These are phyloP conservation scores for Kwoniella bestiolae DNA, from an alignment of 768 basidiomycete species.

Conservation along the genomic window DNA sequence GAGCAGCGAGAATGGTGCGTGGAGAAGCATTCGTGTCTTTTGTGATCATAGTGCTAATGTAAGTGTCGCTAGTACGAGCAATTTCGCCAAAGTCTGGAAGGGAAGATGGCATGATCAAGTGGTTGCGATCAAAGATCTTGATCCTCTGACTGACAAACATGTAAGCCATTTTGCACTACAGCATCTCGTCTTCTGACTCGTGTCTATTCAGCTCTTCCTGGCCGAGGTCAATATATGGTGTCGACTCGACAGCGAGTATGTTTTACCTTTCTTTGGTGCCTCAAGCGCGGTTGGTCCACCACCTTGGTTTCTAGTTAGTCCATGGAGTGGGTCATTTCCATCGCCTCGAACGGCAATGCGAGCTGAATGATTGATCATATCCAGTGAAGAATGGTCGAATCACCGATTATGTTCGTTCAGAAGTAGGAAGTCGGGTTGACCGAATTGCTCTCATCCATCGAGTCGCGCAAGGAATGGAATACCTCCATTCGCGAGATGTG, in stretches of 20 bases:
- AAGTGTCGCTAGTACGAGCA: constrained; percentile 62
- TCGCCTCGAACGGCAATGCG: not conserved
- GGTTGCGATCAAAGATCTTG: constrained; percentile 62
- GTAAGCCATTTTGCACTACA: constrained; percentile 10
- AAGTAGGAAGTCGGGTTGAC: constrained; percentile 36
- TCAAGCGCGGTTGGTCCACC: constrained; percentile 70
- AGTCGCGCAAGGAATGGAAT: constrained; percentile 79
- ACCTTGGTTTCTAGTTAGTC: constrained; percentile 80
- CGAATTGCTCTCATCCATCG: constrained; percentile 64
- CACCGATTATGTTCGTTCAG: constrained; percentile 64
- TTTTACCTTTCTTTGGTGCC: constrained; percentile 76
- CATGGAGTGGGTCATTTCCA: constrained; percentile 60
- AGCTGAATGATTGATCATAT: not conserved
- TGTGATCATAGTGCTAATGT: not conserved
- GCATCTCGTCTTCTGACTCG: not conserved
- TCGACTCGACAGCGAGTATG: constrained; percentile 68
- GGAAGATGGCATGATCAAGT: constrained; percentile 71
- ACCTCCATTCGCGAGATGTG: constrained; percentile 70
- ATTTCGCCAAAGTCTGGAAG: constrained; percentile 77
- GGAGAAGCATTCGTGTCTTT: not conserved
- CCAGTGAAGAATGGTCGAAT: constrained; percentile 67
- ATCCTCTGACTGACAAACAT: constrained; percentile 25
- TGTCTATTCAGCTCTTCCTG: constrained; percentile 65
- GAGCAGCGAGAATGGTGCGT: constrained; percentile 65
- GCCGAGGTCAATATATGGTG: constrained; percentile 76